These are phyloP conservation scores for Yamadazyma ubonensis DNA, from an alignment of 805 yeast species.

Conservation along the genomic window DNA sequence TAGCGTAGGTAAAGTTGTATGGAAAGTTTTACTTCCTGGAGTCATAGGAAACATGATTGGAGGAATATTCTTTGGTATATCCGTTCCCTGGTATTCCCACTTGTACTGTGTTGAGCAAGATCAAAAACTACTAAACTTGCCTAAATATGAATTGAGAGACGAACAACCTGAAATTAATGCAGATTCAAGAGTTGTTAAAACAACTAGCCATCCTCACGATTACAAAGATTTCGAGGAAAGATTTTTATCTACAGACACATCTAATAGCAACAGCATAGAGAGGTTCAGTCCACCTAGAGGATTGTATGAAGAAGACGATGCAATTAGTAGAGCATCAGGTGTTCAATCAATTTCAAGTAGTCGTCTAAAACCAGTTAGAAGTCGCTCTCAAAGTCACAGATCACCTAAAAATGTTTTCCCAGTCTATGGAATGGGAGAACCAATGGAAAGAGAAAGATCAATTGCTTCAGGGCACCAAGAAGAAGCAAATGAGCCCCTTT, in stretches of 20 bases:
- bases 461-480: conserved; percentile 43
- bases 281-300: conserved; percentile 11
- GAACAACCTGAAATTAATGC: conserved; percentile 76
- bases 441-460: conserved; percentile 53
- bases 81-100: conserved; percentile 73
- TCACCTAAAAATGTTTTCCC: conserved; percentile 83
- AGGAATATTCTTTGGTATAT: conserved; percentile 64
- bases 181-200: conserved; percentile 76
- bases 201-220: neutral
- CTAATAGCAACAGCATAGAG: conserved; percentile 8
- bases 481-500: conserved; percentile 17
- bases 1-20: conserved; percentile 61
- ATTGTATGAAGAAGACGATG: conserved; percentile 7
- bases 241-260: conserved; percentile 4
- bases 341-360: neutral
- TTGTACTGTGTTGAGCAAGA: conserved; percentile 71
- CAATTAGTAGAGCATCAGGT: conserved; percentile 2
- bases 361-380: neutral
- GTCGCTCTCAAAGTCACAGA: conserved; percentile 12
- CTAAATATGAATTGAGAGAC: conserved; percentile 68
- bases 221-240: neutral
- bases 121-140: conserved; percentile 58
- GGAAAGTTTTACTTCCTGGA: conserved; percentile 73
- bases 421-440: conserved; percentile 73
- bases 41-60: conserved; percentile 76